Conservation (phyloP, 345 rosid genomes). For the Rubroshorea leprosula region DNA sequence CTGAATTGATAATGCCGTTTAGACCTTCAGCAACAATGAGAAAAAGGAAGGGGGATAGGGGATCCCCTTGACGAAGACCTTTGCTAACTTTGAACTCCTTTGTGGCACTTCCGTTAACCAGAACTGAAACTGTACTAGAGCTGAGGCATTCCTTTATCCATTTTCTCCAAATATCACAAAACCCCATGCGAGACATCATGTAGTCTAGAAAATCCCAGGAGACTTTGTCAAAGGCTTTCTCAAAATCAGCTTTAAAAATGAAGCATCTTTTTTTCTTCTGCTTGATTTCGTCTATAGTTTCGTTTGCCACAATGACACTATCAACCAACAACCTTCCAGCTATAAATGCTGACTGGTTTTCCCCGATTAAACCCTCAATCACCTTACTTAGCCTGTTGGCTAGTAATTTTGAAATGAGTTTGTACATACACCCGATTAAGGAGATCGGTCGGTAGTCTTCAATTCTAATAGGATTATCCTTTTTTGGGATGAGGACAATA, state of each 20-base stretch:
- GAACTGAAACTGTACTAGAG: not conserved
- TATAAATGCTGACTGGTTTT: not conserved
- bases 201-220: not conserved
- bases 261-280: not conserved
- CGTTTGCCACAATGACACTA: not conserved
- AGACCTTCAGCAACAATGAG: not conserved
- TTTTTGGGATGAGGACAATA: not conserved
- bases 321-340: not conserved
- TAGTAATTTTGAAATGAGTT: not conserved
- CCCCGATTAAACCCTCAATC: not conserved
- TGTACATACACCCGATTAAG: not conserved
- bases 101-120: not conserved
- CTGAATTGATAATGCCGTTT: not conserved
- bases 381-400: not conserved
- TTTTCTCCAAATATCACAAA: not conserved
- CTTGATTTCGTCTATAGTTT: not conserved
- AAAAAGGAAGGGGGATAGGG: not conserved
- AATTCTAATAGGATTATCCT: not conserved
- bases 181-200: not conserved
- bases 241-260: not conserved
- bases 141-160: not conserved
- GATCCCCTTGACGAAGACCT: not conserved
- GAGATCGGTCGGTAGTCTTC: not conserved
- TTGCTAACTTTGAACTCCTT: not conserved
- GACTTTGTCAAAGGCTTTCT: not conserved